These are phyloP conservation scores for Naganishia antarctica DNA, from an alignment of 768 basidiomycete species.

Conservation along the genomic window DNA sequence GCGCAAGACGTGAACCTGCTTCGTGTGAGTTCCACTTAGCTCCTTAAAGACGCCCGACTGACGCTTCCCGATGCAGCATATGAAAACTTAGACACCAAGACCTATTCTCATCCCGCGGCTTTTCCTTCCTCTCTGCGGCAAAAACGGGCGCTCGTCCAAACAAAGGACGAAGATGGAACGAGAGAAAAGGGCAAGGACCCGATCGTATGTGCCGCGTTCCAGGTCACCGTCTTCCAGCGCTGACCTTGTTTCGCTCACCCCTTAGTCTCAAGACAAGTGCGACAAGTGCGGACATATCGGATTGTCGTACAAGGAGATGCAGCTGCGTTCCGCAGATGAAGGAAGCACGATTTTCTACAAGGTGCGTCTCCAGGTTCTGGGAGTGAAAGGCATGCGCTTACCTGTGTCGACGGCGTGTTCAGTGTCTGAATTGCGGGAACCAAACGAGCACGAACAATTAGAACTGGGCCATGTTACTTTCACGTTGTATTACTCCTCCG, in stretches of 20 bases:
- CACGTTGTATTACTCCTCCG: no score
- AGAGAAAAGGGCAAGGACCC: slow-evolving; percentile 48
- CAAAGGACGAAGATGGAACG: slow-evolving; percentile 57
- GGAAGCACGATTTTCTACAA: slow-evolving; percentile 91
- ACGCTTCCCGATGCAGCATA: slow-evolving; percentile 59
- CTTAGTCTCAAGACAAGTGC: slow-evolving; percentile 81
- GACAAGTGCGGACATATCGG: slow-evolving; percentile 78
- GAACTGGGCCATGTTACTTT: neutral
- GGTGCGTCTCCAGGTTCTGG: slow-evolving; percentile 55
- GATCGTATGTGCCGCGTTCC: slow-evolving; percentile 45
- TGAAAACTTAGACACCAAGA: slow-evolving; percentile 82
- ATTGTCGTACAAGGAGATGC: slow-evolving; percentile 82
- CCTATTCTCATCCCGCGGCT: slow-evolving; percentile 85
- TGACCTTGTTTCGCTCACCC: neutral
- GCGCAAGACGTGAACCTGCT: slow-evolving; percentile 77
- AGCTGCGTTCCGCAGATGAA: slow-evolving; percentile 89
- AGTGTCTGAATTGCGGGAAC: slow-evolving; percentile 46
- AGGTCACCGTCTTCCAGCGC: neutral
- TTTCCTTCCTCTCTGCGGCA: slow-evolving; percentile 85
- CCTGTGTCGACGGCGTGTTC: slow-evolving; percentile 46
- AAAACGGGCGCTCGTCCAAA: slow-evolving; percentile 73
- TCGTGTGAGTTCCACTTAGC: slow-evolving; percentile 61
- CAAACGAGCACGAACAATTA: slow-evolving; percentile 49
- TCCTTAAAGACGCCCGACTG: neutral
- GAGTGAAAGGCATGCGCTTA: no score